Evolutionary conservation across 805 yeast genomes (phyloP).

Genomic region (Tetrapisispora arboricola): DNA sequence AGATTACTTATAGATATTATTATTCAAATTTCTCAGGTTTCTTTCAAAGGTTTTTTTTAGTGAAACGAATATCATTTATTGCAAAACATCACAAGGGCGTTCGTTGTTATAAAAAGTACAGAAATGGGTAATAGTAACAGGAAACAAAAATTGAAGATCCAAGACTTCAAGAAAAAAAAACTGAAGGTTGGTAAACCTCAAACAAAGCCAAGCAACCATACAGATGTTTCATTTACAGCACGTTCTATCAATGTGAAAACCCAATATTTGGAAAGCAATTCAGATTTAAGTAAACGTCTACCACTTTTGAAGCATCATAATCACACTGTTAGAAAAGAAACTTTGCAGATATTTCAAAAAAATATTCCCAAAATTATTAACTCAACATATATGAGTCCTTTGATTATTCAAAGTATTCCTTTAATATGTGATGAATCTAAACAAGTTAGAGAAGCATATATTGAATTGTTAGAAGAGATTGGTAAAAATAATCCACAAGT

Average conservation of each 20-base stretch:
- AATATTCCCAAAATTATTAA: conserved; percentile 38
- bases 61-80: too few species aligned
- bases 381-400: conserved; percentile 22
- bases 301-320: conserved; percentile 69
- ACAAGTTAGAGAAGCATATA: conserved; percentile 51
- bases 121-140: conserved; percentile 26
- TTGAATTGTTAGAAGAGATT: conserved; percentile 38
- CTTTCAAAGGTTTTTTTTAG: too few species aligned
- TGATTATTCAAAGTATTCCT: conserved; percentile 24
- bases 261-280: conserved; percentile 26
- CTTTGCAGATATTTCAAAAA: conserved; percentile 42
- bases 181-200: conserved; percentile 80
- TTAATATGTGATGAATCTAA: conserved; percentile 46
- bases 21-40: too few species aligned
- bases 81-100: too few species aligned
- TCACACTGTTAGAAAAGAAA: conserved; percentile 59
- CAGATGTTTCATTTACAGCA: conserved; percentile 79
- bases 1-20: too few species aligned
- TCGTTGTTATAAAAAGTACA: too few species aligned
- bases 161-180: conserved; percentile 53
- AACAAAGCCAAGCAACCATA: conserved; percentile 59
- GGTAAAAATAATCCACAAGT: conserved; percentile 43
- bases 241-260: conserved; percentile 32
- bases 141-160: conserved; percentile 31
- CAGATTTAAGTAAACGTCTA: conserved; percentile 51